Percentiles rank a stretch among this genome's conserved stretches.
These are phyloP conservation scores for Aaosphaeria arxii DNA, from an alignment of 2,329 filamentous ascomycete genomes.

Conservation along the genomic window DNA sequence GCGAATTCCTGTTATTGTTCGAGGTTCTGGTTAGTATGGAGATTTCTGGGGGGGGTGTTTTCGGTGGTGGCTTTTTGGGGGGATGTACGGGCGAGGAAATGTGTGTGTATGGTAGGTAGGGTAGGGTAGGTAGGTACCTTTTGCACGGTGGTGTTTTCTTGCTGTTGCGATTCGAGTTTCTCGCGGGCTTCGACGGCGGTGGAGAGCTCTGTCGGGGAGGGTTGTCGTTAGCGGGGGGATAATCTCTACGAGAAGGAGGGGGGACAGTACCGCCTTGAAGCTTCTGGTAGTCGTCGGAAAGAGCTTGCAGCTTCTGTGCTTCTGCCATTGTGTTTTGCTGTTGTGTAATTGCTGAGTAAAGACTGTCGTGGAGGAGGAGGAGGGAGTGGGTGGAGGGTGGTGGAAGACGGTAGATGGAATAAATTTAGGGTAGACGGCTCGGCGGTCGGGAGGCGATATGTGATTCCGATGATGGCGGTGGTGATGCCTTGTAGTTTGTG, in stretches of 20 bases:
- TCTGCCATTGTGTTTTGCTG: constrained; percentile 42
- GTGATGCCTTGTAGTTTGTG: too few species aligned
- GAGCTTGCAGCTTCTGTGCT: constrained; percentile 71
- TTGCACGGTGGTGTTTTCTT: constrained; percentile 87
- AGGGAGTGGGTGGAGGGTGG: too few species aligned
- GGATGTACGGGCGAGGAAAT: too few species aligned
- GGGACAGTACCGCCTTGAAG: constrained; percentile 69
- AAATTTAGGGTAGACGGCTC: too few species aligned
- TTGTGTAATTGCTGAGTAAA: constrained; percentile 19
- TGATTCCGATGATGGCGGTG: too few species aligned
- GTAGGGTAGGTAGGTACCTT: constrained; percentile 52
- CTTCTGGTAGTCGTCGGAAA: constrained; percentile 85
- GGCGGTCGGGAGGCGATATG: too few species aligned
- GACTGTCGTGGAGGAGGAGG: constrained; percentile 5
- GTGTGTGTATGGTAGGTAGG: neutral
- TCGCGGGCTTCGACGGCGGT: constrained; percentile 74
- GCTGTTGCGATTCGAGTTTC: constrained; percentile 88
- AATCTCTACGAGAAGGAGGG: neutral
- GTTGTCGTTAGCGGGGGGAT: constrained; percentile 12
- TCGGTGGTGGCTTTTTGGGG: too few species aligned
- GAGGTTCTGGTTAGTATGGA: neutral
- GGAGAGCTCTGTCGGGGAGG: constrained; percentile 71
- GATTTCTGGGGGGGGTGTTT: too few species aligned
- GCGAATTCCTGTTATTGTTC: constrained; percentile 65
- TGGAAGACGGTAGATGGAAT: too few species aligned